Evolutionary conservation across 1,284 basidiomycete species (phyloP), one percentile per base, ranked within the genome.

Genomic region (Fomes fomentarius): DNA sequence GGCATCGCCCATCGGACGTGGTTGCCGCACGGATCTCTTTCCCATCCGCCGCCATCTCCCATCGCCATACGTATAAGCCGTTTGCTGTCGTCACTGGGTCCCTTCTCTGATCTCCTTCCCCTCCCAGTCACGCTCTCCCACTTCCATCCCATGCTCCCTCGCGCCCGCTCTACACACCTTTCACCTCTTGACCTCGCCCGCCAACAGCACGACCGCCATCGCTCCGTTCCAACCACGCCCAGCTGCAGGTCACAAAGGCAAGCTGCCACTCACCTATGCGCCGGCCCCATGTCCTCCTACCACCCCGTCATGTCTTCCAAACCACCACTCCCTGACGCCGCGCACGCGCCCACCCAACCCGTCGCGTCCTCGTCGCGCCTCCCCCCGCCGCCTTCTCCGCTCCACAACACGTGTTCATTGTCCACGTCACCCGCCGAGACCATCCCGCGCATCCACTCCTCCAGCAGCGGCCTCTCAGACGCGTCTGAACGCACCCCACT

Each of bases 401-500:
- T 39, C 19, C 52, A 49, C 38, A 52, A 45, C 35, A 46, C 51
- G 22, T 55, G 57, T 40, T 62, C 61, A 10, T 38, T 54, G 19
- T 66, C 65, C 35, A 49, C 58, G n/a, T 65, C 65, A 9, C 62
- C 66, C 34, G 48, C 60, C 15, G 60, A 63, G 57, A 54, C 57
- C 19, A 40, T 61, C 30, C 56, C 52, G 4, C 62, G 58, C 39
- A 64, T 57, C 24, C 49, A 54, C 33, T 66, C 63, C 22, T 63
- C 62, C 40, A 64, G 57, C 52, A 65, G 62, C 19, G 67, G 70
- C 14, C 65, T 65, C 15, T 76, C 73, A 21, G 61, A 67, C 30
- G 66, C 70, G 14, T 65, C 66, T 33, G 55, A 63, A 6, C 59
- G 62, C 19, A 54, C 63, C 17, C 47, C 64, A 28, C 61, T 62